phyloP scores from a whole-genome alignment of 805 yeast species.

The Tetrapisispora namnaoensis region DNA sequence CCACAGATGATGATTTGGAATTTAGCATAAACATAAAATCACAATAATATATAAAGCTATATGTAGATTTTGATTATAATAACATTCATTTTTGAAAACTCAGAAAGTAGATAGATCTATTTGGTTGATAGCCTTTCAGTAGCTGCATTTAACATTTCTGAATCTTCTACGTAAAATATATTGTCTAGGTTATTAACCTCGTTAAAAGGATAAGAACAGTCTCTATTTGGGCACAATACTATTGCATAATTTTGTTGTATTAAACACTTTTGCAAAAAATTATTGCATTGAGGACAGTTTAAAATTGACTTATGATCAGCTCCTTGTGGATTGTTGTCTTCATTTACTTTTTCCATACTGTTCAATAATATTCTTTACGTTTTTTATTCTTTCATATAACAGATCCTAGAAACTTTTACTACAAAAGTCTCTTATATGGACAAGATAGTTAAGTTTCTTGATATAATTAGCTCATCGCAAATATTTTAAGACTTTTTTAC shows the following conservation, averaged over 20 bases:
- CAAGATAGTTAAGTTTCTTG: too few species aligned
- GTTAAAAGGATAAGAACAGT: constrained; percentile 25
- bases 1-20: constrained; percentile 89
- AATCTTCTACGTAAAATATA: constrained; percentile 21
- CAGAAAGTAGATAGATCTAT: not conserved
- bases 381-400: not conserved
- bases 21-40: constrained; percentile 55
- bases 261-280: constrained; percentile 20
- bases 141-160: constrained; percentile 23
- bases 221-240: constrained; percentile 21
- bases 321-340: not conserved
- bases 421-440: too few species aligned
- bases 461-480: too few species aligned
- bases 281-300: constrained; percentile 23
- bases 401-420: too few species aligned
- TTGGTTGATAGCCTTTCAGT: constrained; percentile 1
- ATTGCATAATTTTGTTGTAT: constrained; percentile 28
- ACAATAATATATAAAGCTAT: not conserved
- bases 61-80: not conserved
- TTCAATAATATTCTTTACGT: not conserved
- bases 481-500: too few species aligned
- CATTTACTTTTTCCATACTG: not conserved
- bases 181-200: constrained; percentile 14
- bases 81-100: not conserved
- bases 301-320: not conserved